Percentiles rank a stretch among this genome's conserved stretches.
Conservation (phyloP, 1,284 basidiomycete species). For the Rhizoctonia solani region DNA sequence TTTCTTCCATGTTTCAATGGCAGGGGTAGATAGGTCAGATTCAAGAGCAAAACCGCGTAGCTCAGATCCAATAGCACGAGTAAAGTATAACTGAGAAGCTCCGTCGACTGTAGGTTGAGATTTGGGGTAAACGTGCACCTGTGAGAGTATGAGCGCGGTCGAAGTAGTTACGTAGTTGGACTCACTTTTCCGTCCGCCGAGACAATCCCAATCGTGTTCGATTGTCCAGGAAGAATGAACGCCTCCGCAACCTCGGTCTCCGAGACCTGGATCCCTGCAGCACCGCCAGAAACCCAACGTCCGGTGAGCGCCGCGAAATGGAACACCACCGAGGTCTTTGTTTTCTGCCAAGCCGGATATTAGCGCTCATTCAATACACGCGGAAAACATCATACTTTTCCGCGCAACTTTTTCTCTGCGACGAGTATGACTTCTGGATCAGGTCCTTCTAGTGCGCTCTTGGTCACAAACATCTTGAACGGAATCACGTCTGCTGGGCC, state of each 20-base stretch:
- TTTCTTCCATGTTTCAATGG: conserved; percentile 20
- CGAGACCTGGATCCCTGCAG: conserved; percentile 46
- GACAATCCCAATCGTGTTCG: conserved; percentile 61
- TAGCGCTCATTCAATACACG: neutral
- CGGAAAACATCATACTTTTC: conserved; percentile 2
- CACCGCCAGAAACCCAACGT: conserved; percentile 11
- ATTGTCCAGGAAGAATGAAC: conserved; percentile 54
- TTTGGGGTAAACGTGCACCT: conserved; percentile 52
- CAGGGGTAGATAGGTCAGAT: neutral
- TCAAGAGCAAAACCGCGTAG: conserved; percentile 9
- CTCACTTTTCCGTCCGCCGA: conserved; percentile 57
- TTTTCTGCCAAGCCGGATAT: conserved; percentile 46
- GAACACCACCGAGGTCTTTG: conserved; percentile 68
- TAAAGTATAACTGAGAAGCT: conserved; percentile 56
- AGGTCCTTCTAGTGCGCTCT: conserved; percentile 48
- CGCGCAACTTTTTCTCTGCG: conserved; percentile 42
- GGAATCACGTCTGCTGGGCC: conserved; percentile 59
- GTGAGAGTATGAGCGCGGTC: conserved; percentile 53
- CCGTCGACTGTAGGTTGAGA: conserved; percentile 49
- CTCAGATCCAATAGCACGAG: conserved; percentile 54
- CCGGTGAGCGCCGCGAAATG: conserved; percentile 82
- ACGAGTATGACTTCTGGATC: conserved; percentile 64
- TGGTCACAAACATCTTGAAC: conserved; percentile 60
- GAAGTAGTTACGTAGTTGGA: conserved; percentile 49
- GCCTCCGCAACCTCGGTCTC: conserved; percentile 61